Evolutionary conservation across 73 alveolate species (phyloP).

Genomic region (Effrenium voratum): DNA sequence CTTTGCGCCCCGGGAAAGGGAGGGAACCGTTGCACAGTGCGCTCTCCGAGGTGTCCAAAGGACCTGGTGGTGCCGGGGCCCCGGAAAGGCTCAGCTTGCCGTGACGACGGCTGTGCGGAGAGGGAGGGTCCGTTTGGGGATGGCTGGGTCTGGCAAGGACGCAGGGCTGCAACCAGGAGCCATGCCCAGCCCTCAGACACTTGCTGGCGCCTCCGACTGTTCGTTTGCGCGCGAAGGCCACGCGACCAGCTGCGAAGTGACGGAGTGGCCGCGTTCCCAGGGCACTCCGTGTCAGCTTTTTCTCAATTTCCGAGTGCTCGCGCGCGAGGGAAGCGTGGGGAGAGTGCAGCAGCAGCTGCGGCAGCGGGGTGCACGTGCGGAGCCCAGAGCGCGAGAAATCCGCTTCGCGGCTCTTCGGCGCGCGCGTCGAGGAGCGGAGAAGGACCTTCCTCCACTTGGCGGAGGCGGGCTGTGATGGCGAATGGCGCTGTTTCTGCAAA

Average conservation of each 20-base stretch:
- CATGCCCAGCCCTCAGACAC: not conserved
- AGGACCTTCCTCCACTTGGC: not conserved
- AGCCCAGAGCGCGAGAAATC: not conserved
- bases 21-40: too few relatives aligned
- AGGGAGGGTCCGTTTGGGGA: too few relatives aligned
- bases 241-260: constrained; percentile 10
- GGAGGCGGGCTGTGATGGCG: not conserved
- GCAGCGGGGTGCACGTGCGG: not conserved
- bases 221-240: not conserved
- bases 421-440: not conserved
- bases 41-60: not conserved
- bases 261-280: not conserved
- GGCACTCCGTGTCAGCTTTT: not conserved
- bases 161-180: constrained; percentile 20
- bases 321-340: constrained; percentile 12
- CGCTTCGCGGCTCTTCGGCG: not conserved
- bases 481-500: not conserved
- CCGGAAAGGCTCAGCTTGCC: not conserved
- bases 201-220: not conserved
- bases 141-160: not conserved
- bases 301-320: not conserved
- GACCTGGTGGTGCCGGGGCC: constrained; percentile 28
- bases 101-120: too few relatives aligned
- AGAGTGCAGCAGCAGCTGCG: constrained; percentile 36
- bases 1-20: too few relatives aligned